Base-by-base conservation (phyloP, 2,329 filamentous ascomycete species). In the Fusarium sublunatum region DNA sequence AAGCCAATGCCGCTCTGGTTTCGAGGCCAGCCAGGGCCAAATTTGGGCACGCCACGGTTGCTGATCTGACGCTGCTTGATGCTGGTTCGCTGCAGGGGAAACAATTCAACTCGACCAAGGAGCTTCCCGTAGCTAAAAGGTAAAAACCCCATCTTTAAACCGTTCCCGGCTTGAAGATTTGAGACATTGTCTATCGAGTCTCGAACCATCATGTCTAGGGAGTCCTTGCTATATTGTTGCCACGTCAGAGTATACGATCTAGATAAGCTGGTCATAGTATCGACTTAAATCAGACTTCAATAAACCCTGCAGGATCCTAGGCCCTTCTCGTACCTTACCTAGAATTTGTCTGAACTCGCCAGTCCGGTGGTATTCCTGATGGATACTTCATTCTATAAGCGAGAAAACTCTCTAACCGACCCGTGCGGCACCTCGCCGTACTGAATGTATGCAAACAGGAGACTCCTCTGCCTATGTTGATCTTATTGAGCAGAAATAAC, bases 11-110 rank as follows among this genome's bases (percentile, higher is more conserved):
- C 58, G 63, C 51, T 50, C 32, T 59, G 43, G 41, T 46, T 44
- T 58, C 59, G 62, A 64, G 65, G 68, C 68, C 68, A 66, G 50
- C 68, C 56, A 66, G 57, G 56, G 42, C 66, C 68, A 47, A 62
- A 64, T 58, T 57, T 44, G 65, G 65, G 52, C 39, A 42, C 54
- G 54, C 62, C 58, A 60, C 39, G 36, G 29, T 55, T 39, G 40
- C 46, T 56, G 62, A 49, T 56, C 58, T 69, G 63, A 55, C 61
- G 42, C 58, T 67, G 65, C 58, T 66, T 39, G 29, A 59, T 48
- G 31, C 41, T 65, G 61, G 64, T 62, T 65, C 51, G 59, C 44
- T 57, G 39, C 44, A 56, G 47, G 41, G 52, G 41, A 28, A 42
- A 56, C 40, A 46, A 50, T 44, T 57, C 41, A 43, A 41, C 57